Percentiles rank a stretch among this genome's conserved stretches.
Evolutionary conservation across 345 rosid species (phyloP).

Genomic region (Nephelium lappaceum): DNA sequence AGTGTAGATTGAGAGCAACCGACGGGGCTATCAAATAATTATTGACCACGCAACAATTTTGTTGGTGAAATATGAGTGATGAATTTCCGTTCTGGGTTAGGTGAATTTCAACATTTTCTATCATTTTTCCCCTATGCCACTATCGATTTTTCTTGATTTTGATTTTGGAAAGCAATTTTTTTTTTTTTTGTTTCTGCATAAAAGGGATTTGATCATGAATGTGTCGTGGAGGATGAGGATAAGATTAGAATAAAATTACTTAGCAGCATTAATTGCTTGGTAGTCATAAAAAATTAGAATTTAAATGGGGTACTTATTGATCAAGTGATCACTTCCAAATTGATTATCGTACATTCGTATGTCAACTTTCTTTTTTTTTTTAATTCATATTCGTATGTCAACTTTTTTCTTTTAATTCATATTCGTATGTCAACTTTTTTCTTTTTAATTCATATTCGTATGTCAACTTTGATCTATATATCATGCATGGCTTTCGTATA

Average conservation of each 20-base stretch:
- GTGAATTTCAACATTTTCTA: neutral
- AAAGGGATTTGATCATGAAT: neutral
- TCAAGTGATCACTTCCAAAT: neutral
- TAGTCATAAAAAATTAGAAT: neutral
- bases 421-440: too few relatives aligned
- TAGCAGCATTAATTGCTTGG: neutral
- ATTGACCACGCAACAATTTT: neutral
- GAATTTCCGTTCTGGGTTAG: neutral
- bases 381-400: too few relatives aligned
- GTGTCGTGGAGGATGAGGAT: neutral
- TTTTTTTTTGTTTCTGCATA: neutral
- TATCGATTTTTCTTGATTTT: neutral
- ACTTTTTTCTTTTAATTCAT: too few relatives aligned
- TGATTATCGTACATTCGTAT: neutral
- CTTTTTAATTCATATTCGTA: too few relatives aligned
- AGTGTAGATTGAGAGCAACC: neutral
- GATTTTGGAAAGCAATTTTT: neutral
- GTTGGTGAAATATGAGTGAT: constrained; percentile 5
- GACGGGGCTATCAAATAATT: neutral
- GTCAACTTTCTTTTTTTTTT: too few relatives aligned
- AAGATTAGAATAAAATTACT: neutral
- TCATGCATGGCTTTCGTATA: constrained; percentile 2
- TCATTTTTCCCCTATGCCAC: neutral
- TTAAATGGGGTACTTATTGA: neutral
- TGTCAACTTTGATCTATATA: neutral